Evolutionary conservation across 2,329 filamentous ascomycete genomes (phyloP), one percentile per base, ranked within the genome.

Genomic region (Setomelanomma holmii): DNA sequence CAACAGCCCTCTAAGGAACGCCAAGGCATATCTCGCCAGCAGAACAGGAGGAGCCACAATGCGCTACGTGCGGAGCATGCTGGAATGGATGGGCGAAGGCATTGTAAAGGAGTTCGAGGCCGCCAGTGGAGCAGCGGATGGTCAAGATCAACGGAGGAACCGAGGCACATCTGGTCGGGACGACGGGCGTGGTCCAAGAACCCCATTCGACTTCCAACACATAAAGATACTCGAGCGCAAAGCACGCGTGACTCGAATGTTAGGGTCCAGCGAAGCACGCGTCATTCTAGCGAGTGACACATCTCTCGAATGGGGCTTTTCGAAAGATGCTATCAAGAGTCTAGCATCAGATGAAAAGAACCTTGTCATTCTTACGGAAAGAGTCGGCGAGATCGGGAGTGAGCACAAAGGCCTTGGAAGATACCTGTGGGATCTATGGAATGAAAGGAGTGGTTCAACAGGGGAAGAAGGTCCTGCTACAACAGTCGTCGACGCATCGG

Each of bases 71-170:
- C 85, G 93, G 61, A 97, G 93, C 73, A 96, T 99, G 90, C 80
- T 99, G 24, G 95, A 99, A 71, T 99, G 95, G 95, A 98, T 99
- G 93, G 93, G 98, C 69, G 93, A 97, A 68, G 89, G 87, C 51
- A 96, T 99, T 53, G 89, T 96, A 36, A 87, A 92, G 48, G 93
- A 98, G 66, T 96, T 96, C 56, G 93, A 96, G 71, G 86, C 88
- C 14, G 80, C 12, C 81, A 87, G 60, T 21, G 64, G 64, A 23
- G 64, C 61, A 11, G 58, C 65, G 46, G 69, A 69, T 39, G 55
- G 55, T 5, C 71, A 72, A 35, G 69, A 69, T 8, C 65, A 64
- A 45, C 62, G 61, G 23, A 73, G 66, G 12, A 50, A 30, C 16
- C 64, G 67, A 64, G 58, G 76, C 23, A 21, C 27, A 4, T 23